Percentiles rank a stretch among this genome's conserved stretches.
Conservation (phyloP, 176 grass and related monocot genomes). For the Triticum urartu region DNA sequence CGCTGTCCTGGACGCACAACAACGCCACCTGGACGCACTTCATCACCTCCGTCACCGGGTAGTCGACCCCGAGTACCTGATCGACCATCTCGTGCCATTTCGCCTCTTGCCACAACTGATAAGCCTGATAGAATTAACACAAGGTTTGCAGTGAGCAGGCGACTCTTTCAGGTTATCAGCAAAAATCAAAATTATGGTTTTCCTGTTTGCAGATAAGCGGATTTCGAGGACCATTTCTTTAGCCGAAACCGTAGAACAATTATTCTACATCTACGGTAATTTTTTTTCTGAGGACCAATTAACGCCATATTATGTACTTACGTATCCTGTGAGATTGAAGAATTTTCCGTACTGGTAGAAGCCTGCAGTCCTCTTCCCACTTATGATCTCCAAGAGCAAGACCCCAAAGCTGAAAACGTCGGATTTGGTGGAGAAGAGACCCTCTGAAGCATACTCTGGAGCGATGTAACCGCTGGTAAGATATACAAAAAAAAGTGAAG, state of each 20-base stretch:
- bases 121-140: slow-evolving; percentile 27
- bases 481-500: neutral
- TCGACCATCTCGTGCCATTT: slow-evolving; percentile 49
- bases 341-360: slow-evolving; percentile 56
- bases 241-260: too few species aligned
- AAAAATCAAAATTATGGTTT: neutral
- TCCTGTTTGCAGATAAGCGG: neutral
- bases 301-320: neutral
- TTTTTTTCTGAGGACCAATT: too few species aligned
- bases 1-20: slow-evolving; percentile 60
- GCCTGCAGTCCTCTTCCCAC: slow-evolving; percentile 44
- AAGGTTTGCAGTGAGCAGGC: too few species aligned
- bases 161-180: too few species aligned
- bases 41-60: slow-evolving; percentile 31
- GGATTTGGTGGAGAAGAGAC: slow-evolving; percentile 58
- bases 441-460: slow-evolving; percentile 58
- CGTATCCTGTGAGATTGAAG: slow-evolving; percentile 53
- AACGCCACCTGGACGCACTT: slow-evolving; percentile 41
- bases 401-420: slow-evolving; percentile 60
- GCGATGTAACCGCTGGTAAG: slow-evolving; percentile 55
- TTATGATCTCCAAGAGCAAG: slow-evolving; percentile 60
- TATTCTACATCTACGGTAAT: too few species aligned
- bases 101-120: slow-evolving; percentile 40
- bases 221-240: too few species aligned
- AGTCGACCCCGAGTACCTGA: slow-evolving; percentile 23